Base-by-base conservation (phyloP, 805 yeast species). In the Scheffersomyces coipomensis region DNA sequence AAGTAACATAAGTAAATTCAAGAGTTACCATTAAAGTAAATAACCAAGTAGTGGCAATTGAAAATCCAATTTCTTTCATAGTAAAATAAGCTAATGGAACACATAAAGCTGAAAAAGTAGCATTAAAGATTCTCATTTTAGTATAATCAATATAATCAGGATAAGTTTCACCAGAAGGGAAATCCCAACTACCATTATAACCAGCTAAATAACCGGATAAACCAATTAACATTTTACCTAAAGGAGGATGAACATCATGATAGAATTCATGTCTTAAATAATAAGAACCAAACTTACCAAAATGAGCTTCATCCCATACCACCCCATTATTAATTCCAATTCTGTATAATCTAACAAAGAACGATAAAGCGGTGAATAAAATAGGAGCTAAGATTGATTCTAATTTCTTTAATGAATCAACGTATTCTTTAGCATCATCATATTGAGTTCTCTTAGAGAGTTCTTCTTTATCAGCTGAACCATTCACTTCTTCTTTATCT, bases 261-360 rank as follows among this genome's bases (percentile, higher is more conserved):
- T 86, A 86, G 56, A 85, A 85, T 52, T 85, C 89, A 54, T 82
- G 88, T 58, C 82, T 76, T 47, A 85, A 65, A 60, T 86, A 86
- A 53, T 85, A 81, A 3, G 91, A 82, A 33, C 95, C 95, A 58
- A 86, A 86, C 58, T 84, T 85, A 31, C 93, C 95, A 58, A 86
- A 86, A 68, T 86, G 95, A 5, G 95, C 93, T 60, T 86, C 95
- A 66, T 86, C 95, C 95, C 95, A 86, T 7, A 85, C 83, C 34
- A 86, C 91, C 39, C 70, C 72, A 36, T 75, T 60, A 42, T 80
- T 73, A 23, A 64, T 62, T 17, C 76, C 80, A 36, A 86, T 80
- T 35, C 75, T 71, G 51, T 81, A 74, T 45, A 82, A 69, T 52
- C 93, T 73, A 6, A 81, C 75, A 43, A 74, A 75, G 52, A 90